phyloP scores from a whole-genome alignment of 106 monocot species.

The Xerophyta viscosa region DNA sequence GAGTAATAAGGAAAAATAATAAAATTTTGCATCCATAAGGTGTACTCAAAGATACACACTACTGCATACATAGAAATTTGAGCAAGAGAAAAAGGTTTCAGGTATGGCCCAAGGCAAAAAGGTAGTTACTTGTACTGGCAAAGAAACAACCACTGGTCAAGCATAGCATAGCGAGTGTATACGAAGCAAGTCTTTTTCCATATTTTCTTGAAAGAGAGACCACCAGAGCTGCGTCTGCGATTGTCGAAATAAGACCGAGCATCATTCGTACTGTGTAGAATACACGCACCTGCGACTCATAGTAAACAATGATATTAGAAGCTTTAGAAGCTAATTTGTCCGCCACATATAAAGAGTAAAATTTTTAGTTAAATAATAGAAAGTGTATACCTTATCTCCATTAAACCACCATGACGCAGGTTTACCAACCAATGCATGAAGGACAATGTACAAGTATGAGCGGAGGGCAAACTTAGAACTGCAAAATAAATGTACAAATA shows the following conservation, averaged over 20 bases:
- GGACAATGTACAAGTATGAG: slow-evolving; percentile 79
- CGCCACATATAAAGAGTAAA: neutral
- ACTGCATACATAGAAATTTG: no score
- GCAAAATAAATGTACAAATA: slow-evolving; percentile 16
- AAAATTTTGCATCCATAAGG: no score
- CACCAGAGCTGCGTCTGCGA: slow-evolving; percentile 68
- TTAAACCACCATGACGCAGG: slow-evolving; percentile 72
- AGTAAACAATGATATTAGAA: neutral
- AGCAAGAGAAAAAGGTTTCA: no score
- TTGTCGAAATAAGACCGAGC: slow-evolving; percentile 83
- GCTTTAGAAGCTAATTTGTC: neutral
- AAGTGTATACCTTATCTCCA: slow-evolving; percentile 73
- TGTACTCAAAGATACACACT: no score
- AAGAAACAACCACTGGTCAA: slow-evolving; percentile 98
- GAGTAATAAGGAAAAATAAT: no score
- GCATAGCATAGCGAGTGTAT: slow-evolving; percentile 89
- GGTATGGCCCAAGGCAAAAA: slow-evolving; percentile 14
- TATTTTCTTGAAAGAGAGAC: slow-evolving; percentile 89
- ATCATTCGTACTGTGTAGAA: slow-evolving; percentile 87
- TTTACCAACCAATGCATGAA: slow-evolving; percentile 74
- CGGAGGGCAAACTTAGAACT: slow-evolving; percentile 84
- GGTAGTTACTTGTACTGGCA: slow-evolving; percentile 97
- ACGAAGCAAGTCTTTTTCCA: slow-evolving; percentile 79
- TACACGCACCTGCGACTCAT: slow-evolving; percentile 48
- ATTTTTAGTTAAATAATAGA: neutral